A percentile compares a stretch with the other conserved stretches of the same genome.
phyloP scores from a whole-genome alignment of 2,329 filamentous ascomycete species.

The Aspergillus sp. region DNA sequence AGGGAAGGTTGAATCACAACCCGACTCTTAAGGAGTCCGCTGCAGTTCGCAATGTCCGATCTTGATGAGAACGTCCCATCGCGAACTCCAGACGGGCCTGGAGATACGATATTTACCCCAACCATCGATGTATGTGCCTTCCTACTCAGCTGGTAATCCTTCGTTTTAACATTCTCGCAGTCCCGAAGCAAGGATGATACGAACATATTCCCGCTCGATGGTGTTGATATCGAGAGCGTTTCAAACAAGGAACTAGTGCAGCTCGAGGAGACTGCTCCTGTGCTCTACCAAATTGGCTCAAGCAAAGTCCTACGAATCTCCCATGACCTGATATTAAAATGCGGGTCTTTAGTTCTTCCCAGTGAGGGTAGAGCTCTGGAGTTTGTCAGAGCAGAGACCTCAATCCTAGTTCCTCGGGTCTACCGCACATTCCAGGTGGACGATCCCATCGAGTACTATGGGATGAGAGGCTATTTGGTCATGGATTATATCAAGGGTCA shows the following conservation, averaged over 20 bases:
- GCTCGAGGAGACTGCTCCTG: slow-evolving; percentile 10
- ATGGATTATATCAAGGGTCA: slow-evolving; percentile 19
- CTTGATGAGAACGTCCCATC: not conserved
- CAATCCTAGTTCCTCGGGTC: slow-evolving; percentile 12
- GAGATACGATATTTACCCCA: not conserved
- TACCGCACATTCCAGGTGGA: slow-evolving; percentile 12
- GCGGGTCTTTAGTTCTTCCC: slow-evolving; percentile 10
- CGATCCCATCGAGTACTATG: slow-evolving; percentile 10
- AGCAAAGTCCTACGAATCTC: slow-evolving; percentile 12
- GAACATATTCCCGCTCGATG: slow-evolving; percentile 8
- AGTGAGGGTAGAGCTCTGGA: slow-evolving; percentile 12
- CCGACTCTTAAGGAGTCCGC: not conserved
- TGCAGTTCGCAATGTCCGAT: not conserved
- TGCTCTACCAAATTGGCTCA: slow-evolving; percentile 7
- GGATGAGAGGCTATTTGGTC: slow-evolving; percentile 12
- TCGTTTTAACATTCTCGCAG: not conserved
- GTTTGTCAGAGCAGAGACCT: slow-evolving; percentile 8
- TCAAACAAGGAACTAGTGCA: slow-evolving; percentile 9
- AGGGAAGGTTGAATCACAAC: not conserved
- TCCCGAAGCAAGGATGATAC: slow-evolving; percentile 1
- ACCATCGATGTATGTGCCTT: not conserved
- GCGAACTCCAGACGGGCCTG: not conserved
- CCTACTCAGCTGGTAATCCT: not conserved
- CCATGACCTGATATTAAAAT: slow-evolving; percentile 9
- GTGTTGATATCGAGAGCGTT: slow-evolving; percentile 6